Conservation (phyloP, 768 basidiomycete genomes). For the Tricholoma sp. region DNA sequence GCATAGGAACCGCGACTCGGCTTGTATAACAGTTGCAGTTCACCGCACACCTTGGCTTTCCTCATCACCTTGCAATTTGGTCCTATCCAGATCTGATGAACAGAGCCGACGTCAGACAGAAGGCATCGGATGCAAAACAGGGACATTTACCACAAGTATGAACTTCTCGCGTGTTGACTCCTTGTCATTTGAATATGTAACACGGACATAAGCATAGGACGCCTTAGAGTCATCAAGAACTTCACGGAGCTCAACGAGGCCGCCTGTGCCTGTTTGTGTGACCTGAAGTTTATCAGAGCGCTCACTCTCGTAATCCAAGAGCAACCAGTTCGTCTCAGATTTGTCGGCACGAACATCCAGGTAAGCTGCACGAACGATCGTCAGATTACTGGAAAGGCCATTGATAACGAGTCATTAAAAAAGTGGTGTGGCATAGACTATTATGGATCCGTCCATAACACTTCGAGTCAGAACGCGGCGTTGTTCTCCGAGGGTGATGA, state of each 20-base stretch:
- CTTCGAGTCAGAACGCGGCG: neutral
- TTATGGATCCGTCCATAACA: neutral
- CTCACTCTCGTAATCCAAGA: conserved; percentile 86
- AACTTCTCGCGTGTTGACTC: conserved; percentile 88
- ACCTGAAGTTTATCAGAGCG: conserved; percentile 77
- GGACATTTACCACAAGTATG: conserved; percentile 54
- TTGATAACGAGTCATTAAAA: conserved; percentile 7
- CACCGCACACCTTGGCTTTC: conserved; percentile 70
- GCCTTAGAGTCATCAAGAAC: conserved; percentile 69
- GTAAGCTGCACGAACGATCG: conserved; percentile 56
- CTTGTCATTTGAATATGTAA: conserved; percentile 83
- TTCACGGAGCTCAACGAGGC: conserved; percentile 71
- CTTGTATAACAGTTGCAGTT: neutral
- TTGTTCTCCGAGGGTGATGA: neutral
- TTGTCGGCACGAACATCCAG: conserved; percentile 83
- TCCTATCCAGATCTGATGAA: conserved; percentile 68
- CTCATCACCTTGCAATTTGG: conserved; percentile 83
- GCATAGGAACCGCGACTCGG: conserved; percentile 14
- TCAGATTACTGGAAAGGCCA: conserved; percentile 17
- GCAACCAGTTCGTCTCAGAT: conserved; percentile 82
- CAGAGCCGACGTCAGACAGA: conserved; percentile 10
- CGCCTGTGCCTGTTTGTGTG: conserved; percentile 75
- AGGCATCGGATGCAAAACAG: conserved; percentile 18
- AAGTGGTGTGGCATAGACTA: neutral
- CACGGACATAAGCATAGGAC: conserved; percentile 78